A percentile compares a stretch with the other conserved stretches of the same genome.
Conservation (phyloP, 371 early-diverging fungal genomes). For the Cokeromyces recurvatus region DNA sequence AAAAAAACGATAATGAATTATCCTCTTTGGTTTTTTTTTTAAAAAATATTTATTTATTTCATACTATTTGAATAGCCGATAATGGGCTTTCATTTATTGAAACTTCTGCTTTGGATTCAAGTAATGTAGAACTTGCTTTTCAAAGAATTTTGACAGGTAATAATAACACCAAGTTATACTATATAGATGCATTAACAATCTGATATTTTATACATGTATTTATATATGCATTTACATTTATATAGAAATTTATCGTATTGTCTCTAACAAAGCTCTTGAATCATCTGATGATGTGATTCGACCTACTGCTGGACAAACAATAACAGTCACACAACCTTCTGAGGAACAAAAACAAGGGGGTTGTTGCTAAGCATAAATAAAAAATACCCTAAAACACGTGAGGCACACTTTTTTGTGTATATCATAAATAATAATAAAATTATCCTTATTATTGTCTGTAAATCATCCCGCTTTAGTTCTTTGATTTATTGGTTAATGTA, state of each 20-base stretch:
- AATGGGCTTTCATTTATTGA: slow-evolving; percentile 92
- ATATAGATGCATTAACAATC: too few species aligned
- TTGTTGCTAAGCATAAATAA: slow-evolving; percentile 80
- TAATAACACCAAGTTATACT: too few species aligned
- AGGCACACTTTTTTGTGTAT: too few species aligned
- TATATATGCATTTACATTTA: background rate
- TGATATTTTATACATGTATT: background rate
- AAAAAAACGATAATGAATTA: background rate
- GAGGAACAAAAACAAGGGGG: slow-evolving; percentile 69
- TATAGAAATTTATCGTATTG: slow-evolving; percentile 90
- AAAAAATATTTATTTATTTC: slow-evolving; percentile 1
- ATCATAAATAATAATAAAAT: too few species aligned
- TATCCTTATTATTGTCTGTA: too few species aligned
- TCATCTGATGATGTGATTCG: slow-evolving; percentile 64
- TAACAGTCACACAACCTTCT: slow-evolving; percentile 64
- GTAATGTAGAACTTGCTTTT: slow-evolving; percentile 93
- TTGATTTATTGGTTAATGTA: too few species aligned
- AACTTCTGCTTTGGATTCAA: slow-evolving; percentile 92
- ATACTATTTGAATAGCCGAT: slow-evolving; percentile 67
- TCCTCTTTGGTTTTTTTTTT: slow-evolving; percentile 2
- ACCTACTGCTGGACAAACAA: slow-evolving; percentile 75
- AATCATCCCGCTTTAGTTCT: too few species aligned
- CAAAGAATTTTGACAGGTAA: slow-evolving; percentile 89
- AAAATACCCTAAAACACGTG: too few species aligned
- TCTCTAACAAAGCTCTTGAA: slow-evolving; percentile 90